Evolutionary conservation across 2,329 filamentous ascomycete genomes (phyloP).

Genomic region (Pseudogymnoascus sp.): DNA sequence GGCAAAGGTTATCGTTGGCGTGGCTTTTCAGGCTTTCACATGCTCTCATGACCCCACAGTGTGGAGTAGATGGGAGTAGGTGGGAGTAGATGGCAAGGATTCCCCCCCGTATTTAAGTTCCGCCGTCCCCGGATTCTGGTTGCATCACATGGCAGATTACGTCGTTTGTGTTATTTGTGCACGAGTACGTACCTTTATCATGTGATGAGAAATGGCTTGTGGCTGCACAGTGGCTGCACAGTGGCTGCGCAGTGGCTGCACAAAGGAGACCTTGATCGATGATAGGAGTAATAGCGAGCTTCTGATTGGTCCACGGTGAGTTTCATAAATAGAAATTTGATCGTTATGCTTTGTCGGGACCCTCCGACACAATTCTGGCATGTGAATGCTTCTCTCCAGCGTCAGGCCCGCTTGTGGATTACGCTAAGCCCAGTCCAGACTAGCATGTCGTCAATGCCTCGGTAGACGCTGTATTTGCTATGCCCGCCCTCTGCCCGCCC

Average conservation of each 20-base stretch:
- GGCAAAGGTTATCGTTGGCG: background rate
- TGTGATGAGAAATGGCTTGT: background rate
- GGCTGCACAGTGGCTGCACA: no score
- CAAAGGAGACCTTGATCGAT: no score
- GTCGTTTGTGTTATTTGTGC: background rate
- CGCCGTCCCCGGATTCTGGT: conserved; percentile 7
- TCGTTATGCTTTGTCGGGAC: background rate
- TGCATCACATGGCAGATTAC: conserved; percentile 5
- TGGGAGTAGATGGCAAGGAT: background rate
- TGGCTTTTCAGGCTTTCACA: conserved; percentile 9
- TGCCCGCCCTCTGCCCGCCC: no score
- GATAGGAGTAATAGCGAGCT: background rate
- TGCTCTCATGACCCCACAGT: conserved; percentile 6
- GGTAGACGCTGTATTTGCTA: background rate
- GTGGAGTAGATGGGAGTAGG: background rate
- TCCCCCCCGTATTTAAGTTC: conserved; percentile 4
- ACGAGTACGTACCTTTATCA: background rate
- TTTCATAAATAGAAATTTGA: background rate
- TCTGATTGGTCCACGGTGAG: background rate
- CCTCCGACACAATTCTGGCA: background rate
- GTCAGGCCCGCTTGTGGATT: background rate
- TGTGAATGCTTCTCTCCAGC: background rate
- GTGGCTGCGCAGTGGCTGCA: no score
- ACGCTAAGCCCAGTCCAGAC: background rate
- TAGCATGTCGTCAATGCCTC: background rate